These are phyloP conservation scores for Mycosphaerella sp. DNA, from an alignment of 2,329 filamentous ascomycete genomes.

Conservation along the genomic window DNA sequence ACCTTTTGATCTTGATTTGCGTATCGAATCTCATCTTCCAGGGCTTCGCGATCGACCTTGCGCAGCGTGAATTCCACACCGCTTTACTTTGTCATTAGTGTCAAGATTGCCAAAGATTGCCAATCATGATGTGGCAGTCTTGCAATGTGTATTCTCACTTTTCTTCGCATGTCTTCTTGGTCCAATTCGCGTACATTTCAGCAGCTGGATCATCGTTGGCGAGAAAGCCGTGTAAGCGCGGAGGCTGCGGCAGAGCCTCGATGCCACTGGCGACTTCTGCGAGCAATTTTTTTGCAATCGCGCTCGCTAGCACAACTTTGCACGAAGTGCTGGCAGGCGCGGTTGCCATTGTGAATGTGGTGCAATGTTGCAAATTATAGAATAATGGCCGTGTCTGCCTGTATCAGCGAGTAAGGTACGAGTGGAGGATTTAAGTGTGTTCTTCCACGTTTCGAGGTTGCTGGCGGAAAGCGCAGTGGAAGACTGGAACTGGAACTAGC, in stretches of 20 bases:
- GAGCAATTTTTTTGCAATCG: conserved; percentile 76
- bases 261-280: conserved; percentile 71
- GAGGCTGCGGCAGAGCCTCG: conserved; percentile 62
- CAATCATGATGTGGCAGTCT: background rate
- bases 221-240: conserved; percentile 82
- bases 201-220: conserved; percentile 89
- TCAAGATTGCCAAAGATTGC: conserved; percentile 10
- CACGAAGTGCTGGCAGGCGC: conserved; percentile 47
- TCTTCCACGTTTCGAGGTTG: background rate
- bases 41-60: conserved; percentile 73
- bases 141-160: conserved; percentile 61
- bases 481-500: background rate
- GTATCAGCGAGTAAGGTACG: background rate
- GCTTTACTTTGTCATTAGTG: conserved; percentile 34
- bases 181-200: conserved; percentile 93
- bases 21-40: conserved; percentile 80
- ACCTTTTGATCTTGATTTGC: conserved; percentile 73
- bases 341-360: background rate
- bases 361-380: background rate
- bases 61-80: conserved; percentile 86
- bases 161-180: conserved; percentile 89
- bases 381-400: background rate
- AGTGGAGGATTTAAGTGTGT: background rate
- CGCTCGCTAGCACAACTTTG: conserved; percentile 86
- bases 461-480: background rate